Evolutionary conservation across 2,329 filamentous ascomycete genomes (phyloP), one percentile per base, ranked within the genome.

Genomic region (Verticillium nonalfalfae): DNA sequence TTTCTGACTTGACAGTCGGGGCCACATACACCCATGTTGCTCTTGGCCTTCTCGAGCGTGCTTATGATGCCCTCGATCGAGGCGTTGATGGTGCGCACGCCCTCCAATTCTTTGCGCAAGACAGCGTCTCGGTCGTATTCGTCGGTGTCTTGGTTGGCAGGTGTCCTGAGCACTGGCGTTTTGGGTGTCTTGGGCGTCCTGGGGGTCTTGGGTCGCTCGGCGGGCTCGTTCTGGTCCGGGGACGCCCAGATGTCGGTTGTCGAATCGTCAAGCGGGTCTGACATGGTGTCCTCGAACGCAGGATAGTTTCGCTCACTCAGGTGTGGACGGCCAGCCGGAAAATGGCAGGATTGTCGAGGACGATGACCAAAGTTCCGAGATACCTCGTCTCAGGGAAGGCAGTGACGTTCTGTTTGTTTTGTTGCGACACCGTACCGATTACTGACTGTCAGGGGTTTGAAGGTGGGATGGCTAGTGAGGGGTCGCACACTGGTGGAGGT

Each of bases 21-120:
- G 50, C 18, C 15, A 59, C 81, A 61, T 78, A 90, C 89, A 69
- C 86, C 81, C 90, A 95, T 95, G 74, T 93, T 93, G 61, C 82
- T 84, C 69, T 86, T 89, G 31, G 90, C 88, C 64, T 86, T 85
- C 67, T 90, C 85, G 26, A 95, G 78, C 54, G 88, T 91, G 36
- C 83, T 82, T 33, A 93, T 83, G 34, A 93, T 86, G 26, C 85
- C 85, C 73, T 97, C 92, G 63, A 99, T 91, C 50, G 93, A 89
- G 68, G 88, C 84, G 75, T 99, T 99, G 72, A 98, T 90, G 67
- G 89, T 89, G 62, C 89, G 87, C 36, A 99, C 88, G 57, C 88
- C 90, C 65, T 93, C 88, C 34, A 98, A 79, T 75, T 99, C 95
- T 60, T 84, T 87, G 15, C 85, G 88, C 67, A 99, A 79, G 14